phyloP scores from a whole-genome alignment of 139 green algal genomes.

The Chlamydomonas sp. region DNA sequence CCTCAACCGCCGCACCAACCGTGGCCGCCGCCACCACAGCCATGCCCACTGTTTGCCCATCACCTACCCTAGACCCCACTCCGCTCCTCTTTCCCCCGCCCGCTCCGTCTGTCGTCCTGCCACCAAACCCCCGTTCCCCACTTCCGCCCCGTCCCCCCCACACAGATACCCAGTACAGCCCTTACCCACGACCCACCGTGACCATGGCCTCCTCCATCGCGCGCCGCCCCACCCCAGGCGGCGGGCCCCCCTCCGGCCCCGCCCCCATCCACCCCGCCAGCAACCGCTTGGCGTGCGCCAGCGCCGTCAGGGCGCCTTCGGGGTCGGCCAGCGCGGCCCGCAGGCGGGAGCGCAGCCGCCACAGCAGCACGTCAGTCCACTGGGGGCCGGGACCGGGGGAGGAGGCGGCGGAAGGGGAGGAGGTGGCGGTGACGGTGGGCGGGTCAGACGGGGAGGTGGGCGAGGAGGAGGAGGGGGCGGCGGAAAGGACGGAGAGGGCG shows the following conservation, averaged over 20 bases:
- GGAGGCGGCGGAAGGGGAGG: neutral
- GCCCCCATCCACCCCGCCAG: constrained; percentile 2
- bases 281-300: constrained; percentile 17
- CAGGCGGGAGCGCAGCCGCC: constrained; percentile 18
- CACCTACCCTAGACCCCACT: too few relatives aligned
- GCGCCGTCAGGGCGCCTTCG: neutral
- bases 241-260: neutral
- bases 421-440: neutral
- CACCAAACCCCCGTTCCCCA: too few relatives aligned
- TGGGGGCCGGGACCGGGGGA: neutral
- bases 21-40: too few relatives aligned
- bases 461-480: neutral
- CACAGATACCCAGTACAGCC: too few relatives aligned
- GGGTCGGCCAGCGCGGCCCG: constrained; percentile 3
- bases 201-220: constrained; percentile 1
- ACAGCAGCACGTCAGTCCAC: constrained; percentile 21
- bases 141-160: too few relatives aligned
- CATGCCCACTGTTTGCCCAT: too few relatives aligned
- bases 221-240: neutral
- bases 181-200: neutral
- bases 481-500: constrained; percentile 22
- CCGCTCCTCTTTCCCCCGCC: too few relatives aligned
- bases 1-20: too few relatives aligned
- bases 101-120: too few relatives aligned
- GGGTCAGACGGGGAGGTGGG: neutral